Conservation (phyloP, 805 yeast species). For the Saccharomycopsis sp. region DNA sequence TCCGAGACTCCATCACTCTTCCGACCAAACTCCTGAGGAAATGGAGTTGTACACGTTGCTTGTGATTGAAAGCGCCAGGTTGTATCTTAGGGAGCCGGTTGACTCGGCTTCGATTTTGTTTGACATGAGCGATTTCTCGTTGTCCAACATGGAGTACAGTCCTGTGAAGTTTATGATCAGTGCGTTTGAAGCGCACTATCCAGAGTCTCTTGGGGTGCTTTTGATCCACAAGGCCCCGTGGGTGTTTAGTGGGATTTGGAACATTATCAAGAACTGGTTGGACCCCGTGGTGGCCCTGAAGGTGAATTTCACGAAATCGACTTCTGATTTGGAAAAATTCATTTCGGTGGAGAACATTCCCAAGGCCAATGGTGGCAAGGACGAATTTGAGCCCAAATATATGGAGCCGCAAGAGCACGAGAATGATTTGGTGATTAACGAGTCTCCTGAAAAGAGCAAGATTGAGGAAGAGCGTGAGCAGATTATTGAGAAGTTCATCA, state of each 20-base stretch:
- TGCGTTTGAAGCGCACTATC: constrained; percentile 93
- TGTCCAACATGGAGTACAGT: constrained; percentile 86
- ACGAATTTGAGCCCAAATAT: constrained; percentile 48
- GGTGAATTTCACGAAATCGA: constrained; percentile 69
- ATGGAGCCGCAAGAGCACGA: constrained; percentile 49
- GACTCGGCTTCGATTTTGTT: constrained; percentile 80
- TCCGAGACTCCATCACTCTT: constrained; percentile 65
- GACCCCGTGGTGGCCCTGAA: constrained; percentile 95
- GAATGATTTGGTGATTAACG: constrained; percentile 37
- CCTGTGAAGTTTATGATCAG: constrained; percentile 85
- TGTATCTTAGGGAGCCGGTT: constrained; percentile 61
- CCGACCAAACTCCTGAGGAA: constrained; percentile 60
- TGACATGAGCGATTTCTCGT: constrained; percentile 77
- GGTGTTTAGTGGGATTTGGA: constrained; percentile 95
- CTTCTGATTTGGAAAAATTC: constrained; percentile 55
- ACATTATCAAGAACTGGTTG: constrained; percentile 82
- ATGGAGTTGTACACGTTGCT: constrained; percentile 67
- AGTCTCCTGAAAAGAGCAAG: constrained; percentile 36
- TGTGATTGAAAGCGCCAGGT: constrained; percentile 73
- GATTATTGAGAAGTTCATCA: constrained; percentile 45
- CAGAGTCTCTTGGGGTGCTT: constrained; percentile 80
- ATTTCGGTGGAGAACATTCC: constrained; percentile 58
- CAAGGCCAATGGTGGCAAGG: constrained; percentile 65
- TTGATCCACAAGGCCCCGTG: constrained; percentile 93
- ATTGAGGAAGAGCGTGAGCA: constrained; percentile 45